These are phyloP conservation scores for Jimgerdemannia lactiflua DNA, from an alignment of 192 early-diverging fungal species.

Conservation along the genomic window DNA sequence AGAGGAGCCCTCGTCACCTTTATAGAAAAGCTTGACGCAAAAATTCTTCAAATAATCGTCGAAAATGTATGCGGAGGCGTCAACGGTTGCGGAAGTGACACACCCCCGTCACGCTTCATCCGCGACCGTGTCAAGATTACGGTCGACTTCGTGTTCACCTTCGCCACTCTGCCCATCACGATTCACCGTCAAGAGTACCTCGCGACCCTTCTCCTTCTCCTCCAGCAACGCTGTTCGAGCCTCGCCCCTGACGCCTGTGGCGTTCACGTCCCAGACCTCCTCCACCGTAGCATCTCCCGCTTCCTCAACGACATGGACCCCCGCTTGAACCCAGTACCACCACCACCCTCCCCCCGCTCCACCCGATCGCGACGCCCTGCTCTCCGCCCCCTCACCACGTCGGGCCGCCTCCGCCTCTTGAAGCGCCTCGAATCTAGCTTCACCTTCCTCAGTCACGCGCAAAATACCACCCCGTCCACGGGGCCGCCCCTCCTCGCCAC, in stretches of 20 bases:
- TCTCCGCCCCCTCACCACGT: background rate
- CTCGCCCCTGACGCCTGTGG: background rate
- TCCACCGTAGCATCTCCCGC: background rate
- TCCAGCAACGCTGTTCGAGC: background rate
- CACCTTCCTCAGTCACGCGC: background rate
- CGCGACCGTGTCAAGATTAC: background rate
- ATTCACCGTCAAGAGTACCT: background rate
- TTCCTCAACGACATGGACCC: background rate
- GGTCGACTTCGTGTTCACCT: background rate
- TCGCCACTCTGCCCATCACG: background rate
- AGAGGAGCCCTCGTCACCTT: background rate
- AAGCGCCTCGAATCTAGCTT: background rate
- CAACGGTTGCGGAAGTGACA: too few relatives aligned
- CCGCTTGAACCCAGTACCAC: background rate
- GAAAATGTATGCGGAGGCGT: background rate
- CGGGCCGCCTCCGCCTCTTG: background rate
- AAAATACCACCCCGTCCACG: background rate
- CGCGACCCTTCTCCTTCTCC: background rate
- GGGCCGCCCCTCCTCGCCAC: background rate
- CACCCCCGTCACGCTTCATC: too few relatives aligned
- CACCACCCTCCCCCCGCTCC: background rate
- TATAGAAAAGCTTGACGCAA: background rate
- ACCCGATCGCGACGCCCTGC: background rate
- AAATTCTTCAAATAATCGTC: background rate
- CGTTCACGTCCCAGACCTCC: background rate